These are phyloP conservation scores for Chrysanthemum lavandulifolium DNA, from an alignment of 129 eudicot genomes.

Conservation along the genomic window DNA sequence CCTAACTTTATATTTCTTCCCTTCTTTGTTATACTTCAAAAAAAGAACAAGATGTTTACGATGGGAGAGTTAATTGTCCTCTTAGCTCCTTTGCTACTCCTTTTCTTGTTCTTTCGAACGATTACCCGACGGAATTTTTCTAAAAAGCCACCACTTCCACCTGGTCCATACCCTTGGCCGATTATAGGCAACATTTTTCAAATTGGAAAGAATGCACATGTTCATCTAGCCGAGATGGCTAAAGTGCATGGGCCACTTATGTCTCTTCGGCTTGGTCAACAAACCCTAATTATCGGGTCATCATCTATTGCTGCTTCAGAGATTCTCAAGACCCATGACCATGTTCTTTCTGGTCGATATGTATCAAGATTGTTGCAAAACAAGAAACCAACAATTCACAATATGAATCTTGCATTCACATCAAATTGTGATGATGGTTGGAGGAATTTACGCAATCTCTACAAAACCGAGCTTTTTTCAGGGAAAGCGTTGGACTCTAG, in stretches of 20 bases:
- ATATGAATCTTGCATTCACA: slow-evolving; percentile 9
- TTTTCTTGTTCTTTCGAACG: slow-evolving; percentile 16
- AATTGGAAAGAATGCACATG: slow-evolving; percentile 18
- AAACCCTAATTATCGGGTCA: slow-evolving; percentile 35
- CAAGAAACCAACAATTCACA: slow-evolving; percentile 8
- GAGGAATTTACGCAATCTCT: slow-evolving; percentile 26
- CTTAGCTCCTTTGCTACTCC: slow-evolving; percentile 3
- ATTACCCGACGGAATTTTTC: background rate
- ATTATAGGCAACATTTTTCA: slow-evolving; percentile 36
- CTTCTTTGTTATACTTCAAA: background rate
- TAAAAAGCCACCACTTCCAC: slow-evolving; percentile 31
- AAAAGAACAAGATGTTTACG: background rate
- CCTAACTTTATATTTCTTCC: too few relatives aligned
- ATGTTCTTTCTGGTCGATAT: slow-evolving; percentile 26
- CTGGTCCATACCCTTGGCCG: slow-evolving; percentile 52
- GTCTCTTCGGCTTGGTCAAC: slow-evolving; percentile 27
- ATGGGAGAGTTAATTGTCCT: background rate
- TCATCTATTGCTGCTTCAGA: slow-evolving; percentile 34
- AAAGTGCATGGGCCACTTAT: slow-evolving; percentile 38
- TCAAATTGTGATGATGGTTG: slow-evolving; percentile 16
- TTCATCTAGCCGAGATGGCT: slow-evolving; percentile 32
- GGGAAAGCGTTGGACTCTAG: slow-evolving; percentile 29
- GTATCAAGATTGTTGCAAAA: slow-evolving; percentile 22
- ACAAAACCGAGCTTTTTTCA: slow-evolving; percentile 33
- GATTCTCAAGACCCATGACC: slow-evolving; percentile 43